Conservation (phyloP, 495 filamentous ascomycete species). For the Penicillium soppii region DNA sequence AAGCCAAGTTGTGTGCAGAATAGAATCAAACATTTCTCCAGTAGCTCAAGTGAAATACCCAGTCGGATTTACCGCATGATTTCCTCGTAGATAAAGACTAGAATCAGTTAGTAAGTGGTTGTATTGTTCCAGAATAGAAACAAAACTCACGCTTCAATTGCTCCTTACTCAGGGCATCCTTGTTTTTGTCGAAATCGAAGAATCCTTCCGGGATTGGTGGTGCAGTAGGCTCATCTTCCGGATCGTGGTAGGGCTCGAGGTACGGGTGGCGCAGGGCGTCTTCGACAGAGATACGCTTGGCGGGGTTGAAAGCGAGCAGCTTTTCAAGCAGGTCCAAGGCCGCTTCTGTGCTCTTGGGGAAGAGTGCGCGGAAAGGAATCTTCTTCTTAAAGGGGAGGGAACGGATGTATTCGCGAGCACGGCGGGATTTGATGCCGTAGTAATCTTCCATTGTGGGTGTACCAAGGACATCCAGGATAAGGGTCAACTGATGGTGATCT, state of each 20-base stretch:
- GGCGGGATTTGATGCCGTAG: constrained; percentile 98
- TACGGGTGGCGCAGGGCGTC: constrained; percentile 97
- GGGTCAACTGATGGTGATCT: constrained; percentile 98
- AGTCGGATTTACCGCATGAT: constrained; percentile 82
- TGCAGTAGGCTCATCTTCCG: constrained; percentile 96
- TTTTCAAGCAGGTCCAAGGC: constrained; percentile 95
- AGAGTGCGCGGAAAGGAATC: constrained; percentile 94
- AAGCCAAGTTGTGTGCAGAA: constrained; percentile 8
- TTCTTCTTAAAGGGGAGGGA: constrained; percentile 99
- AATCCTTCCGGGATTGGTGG: constrained; percentile 97
- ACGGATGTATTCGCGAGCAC: constrained; percentile 97
- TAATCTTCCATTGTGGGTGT: constrained; percentile 99
- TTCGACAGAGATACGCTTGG: constrained; percentile 97
- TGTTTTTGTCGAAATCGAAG: constrained; percentile 99
- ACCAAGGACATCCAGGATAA: constrained; percentile 96
- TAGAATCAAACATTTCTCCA: constrained; percentile 6
- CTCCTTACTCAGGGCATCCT: constrained; percentile 98
- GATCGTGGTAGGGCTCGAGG: constrained; percentile 98
- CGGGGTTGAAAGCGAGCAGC: constrained; percentile 95
- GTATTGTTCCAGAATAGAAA: too few relatives aligned
- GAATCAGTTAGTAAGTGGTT: constrained; percentile 11
- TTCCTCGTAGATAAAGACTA: constrained; percentile 92
- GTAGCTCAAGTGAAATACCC: not conserved
- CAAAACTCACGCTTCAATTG: constrained; percentile 78
- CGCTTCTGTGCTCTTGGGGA: constrained; percentile 93